These are phyloP conservation scores for Pythium apleroticum DNA, from an alignment of 352 stramenopile species.

Conservation along the genomic window DNA sequence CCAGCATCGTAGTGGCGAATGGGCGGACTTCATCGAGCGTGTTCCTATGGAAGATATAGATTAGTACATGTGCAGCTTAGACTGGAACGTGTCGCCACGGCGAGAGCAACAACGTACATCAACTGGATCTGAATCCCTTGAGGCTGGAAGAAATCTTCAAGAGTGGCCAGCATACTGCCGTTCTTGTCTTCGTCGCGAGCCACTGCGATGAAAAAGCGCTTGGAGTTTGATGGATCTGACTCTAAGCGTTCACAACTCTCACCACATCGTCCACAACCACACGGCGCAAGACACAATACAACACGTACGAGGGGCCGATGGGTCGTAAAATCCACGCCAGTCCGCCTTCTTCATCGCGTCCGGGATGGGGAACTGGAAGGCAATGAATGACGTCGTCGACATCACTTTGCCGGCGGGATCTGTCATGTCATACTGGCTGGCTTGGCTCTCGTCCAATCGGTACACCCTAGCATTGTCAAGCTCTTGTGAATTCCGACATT, in stretches of 20 bases:
- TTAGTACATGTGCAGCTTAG: not conserved
- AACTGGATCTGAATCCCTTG: not conserved
- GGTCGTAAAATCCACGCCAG: constrained; percentile 27
- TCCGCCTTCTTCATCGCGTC: constrained; percentile 12
- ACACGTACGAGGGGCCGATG: constrained; percentile 4
- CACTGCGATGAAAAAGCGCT: constrained; percentile 16
- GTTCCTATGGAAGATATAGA: not conserved
- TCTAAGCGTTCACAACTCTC: not conserved
- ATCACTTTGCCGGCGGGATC: constrained; percentile 25
- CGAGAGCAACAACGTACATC: constrained; percentile 9
- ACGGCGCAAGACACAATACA: not conserved
- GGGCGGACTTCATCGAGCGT: constrained; percentile 17
- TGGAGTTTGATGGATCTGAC: constrained; percentile 3
- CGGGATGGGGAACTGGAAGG: constrained; percentile 22
- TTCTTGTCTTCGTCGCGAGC: constrained; percentile 17
- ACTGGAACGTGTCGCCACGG: not conserved
- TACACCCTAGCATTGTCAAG: constrained; percentile 14
- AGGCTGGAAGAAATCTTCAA: constrained; percentile 12
- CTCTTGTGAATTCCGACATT: too few relatives aligned
- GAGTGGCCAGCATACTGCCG: constrained; percentile 2
- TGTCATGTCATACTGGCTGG: not conserved
- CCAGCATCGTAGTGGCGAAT: constrained; percentile 11
- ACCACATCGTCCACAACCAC: not conserved
- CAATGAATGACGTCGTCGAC: constrained; percentile 22
- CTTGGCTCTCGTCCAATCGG: constrained; percentile 8